These are phyloP conservation scores for Zymoseptoria pseudotritici DNA, from an alignment of 2,329 filamentous ascomycete species.

Conservation along the genomic window DNA sequence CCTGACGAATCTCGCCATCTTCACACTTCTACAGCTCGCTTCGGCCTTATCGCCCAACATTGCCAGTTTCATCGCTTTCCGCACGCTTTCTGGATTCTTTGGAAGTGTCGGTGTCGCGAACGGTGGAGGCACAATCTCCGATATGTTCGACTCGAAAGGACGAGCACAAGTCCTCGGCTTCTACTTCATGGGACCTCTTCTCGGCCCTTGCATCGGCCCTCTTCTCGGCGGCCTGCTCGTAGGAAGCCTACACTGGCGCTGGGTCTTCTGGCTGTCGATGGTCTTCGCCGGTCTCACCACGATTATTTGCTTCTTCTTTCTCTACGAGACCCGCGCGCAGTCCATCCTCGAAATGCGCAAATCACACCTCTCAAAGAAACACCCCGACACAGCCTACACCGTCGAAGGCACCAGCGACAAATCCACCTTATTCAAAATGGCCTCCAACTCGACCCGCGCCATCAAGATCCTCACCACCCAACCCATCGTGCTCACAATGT, in stretches of 20 bases:
- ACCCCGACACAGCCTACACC: constrained; percentile 31
- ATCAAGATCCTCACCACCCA: constrained; percentile 35
- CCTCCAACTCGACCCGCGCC: constrained; percentile 33
- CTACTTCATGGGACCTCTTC: constrained; percentile 36
- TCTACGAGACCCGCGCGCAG: constrained; percentile 37
- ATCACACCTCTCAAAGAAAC: constrained; percentile 25
- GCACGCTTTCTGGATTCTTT: constrained; percentile 42
- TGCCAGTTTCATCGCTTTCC: constrained; percentile 34
- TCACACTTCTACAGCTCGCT: constrained; percentile 40
- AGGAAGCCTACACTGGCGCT: constrained; percentile 38
- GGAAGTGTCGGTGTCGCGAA: constrained; percentile 44
- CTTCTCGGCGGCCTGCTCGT: constrained; percentile 37
- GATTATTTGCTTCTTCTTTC: constrained; percentile 34
- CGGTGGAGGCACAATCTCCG: constrained; percentile 43
- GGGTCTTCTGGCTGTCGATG: constrained; percentile 40
- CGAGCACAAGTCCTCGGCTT: constrained; percentile 39
- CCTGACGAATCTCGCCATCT: constrained; percentile 36
- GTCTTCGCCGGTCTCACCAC: constrained; percentile 34
- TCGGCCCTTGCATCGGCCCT: constrained; percentile 33
- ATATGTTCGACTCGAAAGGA: constrained; percentile 42
- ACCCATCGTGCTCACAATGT: constrained; percentile 40
- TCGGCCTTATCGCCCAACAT: constrained; percentile 41
- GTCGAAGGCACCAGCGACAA: constrained; percentile 35
- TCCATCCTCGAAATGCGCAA: constrained; percentile 32
- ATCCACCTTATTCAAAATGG: constrained; percentile 29